These are phyloP conservation scores for Persicaria maculosa DNA, from an alignment of 148 eudicot genomes.

Conservation along the genomic window DNA sequence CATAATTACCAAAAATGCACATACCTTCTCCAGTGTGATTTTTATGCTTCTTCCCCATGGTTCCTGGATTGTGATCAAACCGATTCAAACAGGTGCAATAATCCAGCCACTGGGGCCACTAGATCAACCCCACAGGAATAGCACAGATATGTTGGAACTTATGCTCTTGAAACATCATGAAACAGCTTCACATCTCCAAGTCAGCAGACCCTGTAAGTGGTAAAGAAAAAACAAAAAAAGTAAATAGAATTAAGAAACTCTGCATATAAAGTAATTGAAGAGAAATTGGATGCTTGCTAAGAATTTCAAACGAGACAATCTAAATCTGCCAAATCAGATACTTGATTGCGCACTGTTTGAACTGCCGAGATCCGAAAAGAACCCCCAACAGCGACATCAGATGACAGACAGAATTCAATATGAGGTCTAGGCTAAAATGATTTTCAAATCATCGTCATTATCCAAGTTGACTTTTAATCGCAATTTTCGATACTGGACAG, in stretches of 20 bases:
- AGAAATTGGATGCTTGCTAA: background rate
- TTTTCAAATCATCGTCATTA: slow-evolving; percentile 2
- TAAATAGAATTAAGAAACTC: background rate
- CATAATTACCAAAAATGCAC: background rate
- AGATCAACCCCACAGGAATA: background rate
- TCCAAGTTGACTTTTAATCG: background rate
- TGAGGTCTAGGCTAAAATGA: background rate
- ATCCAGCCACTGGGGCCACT: slow-evolving; percentile 7
- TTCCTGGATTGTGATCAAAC: slow-evolving; percentile 9
- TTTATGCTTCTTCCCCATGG: slow-evolving; percentile 7
- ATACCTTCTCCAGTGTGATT: slow-evolving; percentile 8
- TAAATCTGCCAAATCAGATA: background rate
- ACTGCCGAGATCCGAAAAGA: background rate
- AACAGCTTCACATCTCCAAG: background rate
- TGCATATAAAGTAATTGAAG: background rate
- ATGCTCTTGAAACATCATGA: slow-evolving; percentile 1
- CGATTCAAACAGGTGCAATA: slow-evolving; percentile 11
- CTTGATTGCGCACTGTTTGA: background rate
- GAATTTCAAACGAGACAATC: background rate
- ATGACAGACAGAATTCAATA: too few species aligned
- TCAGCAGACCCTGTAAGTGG: background rate
- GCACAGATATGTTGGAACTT: background rate
- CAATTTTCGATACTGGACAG: background rate
- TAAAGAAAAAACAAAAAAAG: background rate
- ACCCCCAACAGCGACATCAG: background rate